phyloP scores from a whole-genome alignment of 495 filamentous ascomycete species.

The Recurvomyces mirabilis region DNA sequence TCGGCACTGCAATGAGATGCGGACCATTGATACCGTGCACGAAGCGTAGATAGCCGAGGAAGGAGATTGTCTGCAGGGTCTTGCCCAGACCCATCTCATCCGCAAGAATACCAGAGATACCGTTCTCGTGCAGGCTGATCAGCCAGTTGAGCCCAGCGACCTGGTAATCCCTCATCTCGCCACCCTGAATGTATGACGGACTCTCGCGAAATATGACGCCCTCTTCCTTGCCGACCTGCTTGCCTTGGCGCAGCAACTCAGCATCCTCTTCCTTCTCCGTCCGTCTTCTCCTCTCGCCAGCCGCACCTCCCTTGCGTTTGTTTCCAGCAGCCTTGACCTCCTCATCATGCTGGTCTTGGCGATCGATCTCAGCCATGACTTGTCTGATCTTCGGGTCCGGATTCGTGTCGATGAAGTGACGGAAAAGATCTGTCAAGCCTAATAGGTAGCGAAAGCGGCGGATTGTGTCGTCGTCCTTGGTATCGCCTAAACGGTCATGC shows the following conservation, averaged over 20 bases:
- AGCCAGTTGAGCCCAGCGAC: conserved; percentile 93
- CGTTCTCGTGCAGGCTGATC: conserved; percentile 96
- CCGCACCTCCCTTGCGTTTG: conserved; percentile 72
- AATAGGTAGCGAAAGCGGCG: conserved; percentile 91
- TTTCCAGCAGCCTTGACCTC: conserved; percentile 57
- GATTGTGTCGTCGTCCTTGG: conserved; percentile 95
- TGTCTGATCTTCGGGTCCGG: conserved; percentile 84
- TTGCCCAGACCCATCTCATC: conserved; percentile 98
- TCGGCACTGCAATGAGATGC: conserved; percentile 89
- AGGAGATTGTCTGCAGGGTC: conserved; percentile 82
- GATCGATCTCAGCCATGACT: conserved; percentile 85
- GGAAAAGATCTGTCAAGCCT: conserved; percentile 92
- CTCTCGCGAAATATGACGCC: conserved; percentile 81
- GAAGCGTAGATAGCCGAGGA: conserved; percentile 87
- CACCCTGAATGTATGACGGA: conserved; percentile 73
- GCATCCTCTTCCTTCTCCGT: conserved; percentile 98
- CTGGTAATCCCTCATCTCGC: conserved; percentile 91
- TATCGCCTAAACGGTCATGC: conserved; percentile 76
- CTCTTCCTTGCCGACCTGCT: conserved; percentile 68
- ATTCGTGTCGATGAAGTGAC: conserved; percentile 97
- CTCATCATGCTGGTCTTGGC: conserved; percentile 67
- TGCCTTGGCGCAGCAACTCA: conserved; percentile 85
- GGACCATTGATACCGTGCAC: conserved; percentile 78
- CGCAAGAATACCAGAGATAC: conserved; percentile 93
- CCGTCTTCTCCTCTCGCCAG: conserved; percentile 63